Conservation (phyloP, 108 stramenopile species). For the Nitzschia sp. region DNA sequence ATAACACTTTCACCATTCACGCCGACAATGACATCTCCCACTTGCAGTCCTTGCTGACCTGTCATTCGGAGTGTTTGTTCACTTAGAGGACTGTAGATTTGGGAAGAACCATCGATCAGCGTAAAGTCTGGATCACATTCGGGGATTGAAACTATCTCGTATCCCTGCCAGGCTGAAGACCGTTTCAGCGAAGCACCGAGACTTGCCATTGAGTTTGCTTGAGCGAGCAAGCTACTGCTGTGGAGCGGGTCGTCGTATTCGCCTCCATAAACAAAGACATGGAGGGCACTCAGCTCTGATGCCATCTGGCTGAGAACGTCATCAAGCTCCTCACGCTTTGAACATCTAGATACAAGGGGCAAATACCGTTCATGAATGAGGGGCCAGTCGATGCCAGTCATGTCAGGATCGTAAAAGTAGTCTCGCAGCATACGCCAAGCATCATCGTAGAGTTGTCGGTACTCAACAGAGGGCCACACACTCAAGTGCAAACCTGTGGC, state of each 20-base stretch:
- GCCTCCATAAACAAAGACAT: conserved; percentile 77
- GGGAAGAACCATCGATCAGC: conserved; percentile 40
- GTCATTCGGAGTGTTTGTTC: conserved; percentile 45
- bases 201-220: conserved; percentile 52
- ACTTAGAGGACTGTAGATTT: conserved; percentile 64
- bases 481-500: conserved; percentile 34
- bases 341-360: conserved; percentile 54
- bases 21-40: conserved; percentile 72
- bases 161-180: conserved; percentile 62
- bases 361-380: conserved; percentile 57
- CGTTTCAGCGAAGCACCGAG: conserved; percentile 62
- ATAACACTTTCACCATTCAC: conserved; percentile 75
- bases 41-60: conserved; percentile 60
- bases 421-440: conserved; percentile 76
- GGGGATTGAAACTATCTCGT: conserved; percentile 48
- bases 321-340: conserved; percentile 72
- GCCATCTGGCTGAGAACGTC: conserved; percentile 77
- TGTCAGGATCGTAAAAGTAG: conserved; percentile 67
- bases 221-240: conserved; percentile 21
- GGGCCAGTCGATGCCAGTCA: conserved; percentile 63
- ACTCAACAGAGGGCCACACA: conserved; percentile 69
- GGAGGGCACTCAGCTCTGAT: conserved; percentile 70
- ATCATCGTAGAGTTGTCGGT: conserved; percentile 69
- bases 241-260: conserved; percentile 60
- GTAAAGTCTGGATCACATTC: conserved; percentile 70